These are phyloP conservation scores for Pseudocercospora fijiensis DNA, from an alignment of 2,329 filamentous ascomycete species.

Conservation along the genomic window DNA sequence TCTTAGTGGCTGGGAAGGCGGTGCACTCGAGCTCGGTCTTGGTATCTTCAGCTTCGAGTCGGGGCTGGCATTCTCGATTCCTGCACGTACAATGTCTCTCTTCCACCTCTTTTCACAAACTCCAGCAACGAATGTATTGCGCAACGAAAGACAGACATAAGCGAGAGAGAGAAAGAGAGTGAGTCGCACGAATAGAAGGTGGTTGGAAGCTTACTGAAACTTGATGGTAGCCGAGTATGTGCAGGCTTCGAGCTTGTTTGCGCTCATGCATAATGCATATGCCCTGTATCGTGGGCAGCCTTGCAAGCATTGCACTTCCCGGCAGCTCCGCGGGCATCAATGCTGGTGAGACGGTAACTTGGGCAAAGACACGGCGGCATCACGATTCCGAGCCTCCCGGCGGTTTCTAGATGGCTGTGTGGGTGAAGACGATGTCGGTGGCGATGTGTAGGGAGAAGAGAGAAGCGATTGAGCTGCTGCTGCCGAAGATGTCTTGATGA, in stretches of 20 bases:
- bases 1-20: slow-evolving; percentile 20
- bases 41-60: neutral
- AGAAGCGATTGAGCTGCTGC: neutral
- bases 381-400: neutral
- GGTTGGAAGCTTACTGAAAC: slow-evolving; percentile 7
- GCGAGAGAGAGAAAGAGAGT: neutral
- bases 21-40: slow-evolving; percentile 7
- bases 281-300: slow-evolving; percentile 20
- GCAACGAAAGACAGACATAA: neutral
- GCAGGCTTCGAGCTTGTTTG: slow-evolving; percentile 5
- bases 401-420: neutral
- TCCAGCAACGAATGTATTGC: slow-evolving; percentile 2
- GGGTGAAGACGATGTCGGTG: neutral
- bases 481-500: neutral
- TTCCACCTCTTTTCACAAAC: slow-evolving; percentile 1
- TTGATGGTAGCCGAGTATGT: neutral
- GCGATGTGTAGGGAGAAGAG: slow-evolving; percentile 1
- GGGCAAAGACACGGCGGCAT: slow-evolving; percentile 8
- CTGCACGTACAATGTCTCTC: neutral
- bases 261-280: slow-evolving; percentile 6
- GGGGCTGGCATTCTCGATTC: neutral
- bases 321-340: slow-evolving; percentile 12
- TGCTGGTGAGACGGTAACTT: neutral
- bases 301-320: slow-evolving; percentile 16
- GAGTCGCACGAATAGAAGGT: neutral